Evolutionary conservation across 1,284 basidiomycete species (phyloP).

Genomic region (Naganishia cerealis): DNA sequence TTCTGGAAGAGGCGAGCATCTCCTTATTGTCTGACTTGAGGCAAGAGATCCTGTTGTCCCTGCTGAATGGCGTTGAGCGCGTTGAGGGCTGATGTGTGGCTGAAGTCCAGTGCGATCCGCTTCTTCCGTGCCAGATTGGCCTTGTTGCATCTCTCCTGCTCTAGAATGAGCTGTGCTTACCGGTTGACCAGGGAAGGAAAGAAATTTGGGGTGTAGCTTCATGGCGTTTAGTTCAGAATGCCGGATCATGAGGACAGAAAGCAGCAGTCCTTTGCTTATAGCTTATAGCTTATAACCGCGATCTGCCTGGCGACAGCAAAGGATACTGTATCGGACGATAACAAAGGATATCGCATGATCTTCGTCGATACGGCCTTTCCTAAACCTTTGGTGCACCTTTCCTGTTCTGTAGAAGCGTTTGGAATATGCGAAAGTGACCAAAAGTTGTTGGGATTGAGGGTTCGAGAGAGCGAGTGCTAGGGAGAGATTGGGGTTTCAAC

Average conservation of each 20-base stretch:
- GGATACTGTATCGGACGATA: background rate
- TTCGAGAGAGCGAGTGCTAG: no score
- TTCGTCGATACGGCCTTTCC: conserved; percentile 8
- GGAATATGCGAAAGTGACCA: conserved; percentile 20
- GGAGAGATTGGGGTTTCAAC: no score
- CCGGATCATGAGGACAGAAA: background rate
- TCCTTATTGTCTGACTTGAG: conserved; percentile 17
- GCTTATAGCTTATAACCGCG: background rate
- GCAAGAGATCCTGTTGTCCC: conserved; percentile 11
- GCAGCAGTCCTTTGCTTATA: background rate
- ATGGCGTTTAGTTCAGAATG: background rate
- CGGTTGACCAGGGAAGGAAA: background rate
- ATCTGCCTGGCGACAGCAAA: background rate
- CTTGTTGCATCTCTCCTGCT: background rate
- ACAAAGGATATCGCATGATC: conserved; percentile 4
- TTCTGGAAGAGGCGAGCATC: background rate
- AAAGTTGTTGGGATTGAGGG: conserved; percentile 1
- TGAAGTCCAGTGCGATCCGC: background rate
- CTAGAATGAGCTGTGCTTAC: background rate
- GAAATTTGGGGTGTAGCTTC: background rate
- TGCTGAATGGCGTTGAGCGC: conserved; percentile 5
- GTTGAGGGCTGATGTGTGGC: background rate
- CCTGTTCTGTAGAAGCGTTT: background rate
- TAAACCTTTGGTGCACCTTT: background rate
- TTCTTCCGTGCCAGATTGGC: background rate